Evolutionary conservation across 1,284 basidiomycete species (phyloP), one percentile per base, ranked within the genome.

Genomic region (Golubevia sp.): DNA sequence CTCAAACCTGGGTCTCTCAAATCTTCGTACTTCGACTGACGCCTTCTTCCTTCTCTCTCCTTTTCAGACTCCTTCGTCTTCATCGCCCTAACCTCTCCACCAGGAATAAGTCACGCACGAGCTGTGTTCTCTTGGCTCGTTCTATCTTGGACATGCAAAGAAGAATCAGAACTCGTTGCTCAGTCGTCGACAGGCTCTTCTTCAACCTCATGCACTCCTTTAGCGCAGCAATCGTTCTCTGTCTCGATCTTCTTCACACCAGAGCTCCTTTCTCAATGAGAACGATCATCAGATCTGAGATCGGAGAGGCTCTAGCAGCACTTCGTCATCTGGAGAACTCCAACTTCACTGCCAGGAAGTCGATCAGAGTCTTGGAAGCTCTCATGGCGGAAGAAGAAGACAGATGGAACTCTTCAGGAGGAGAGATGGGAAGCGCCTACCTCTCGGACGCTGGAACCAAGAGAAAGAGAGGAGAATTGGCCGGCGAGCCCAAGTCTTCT

Each of bases 111-210:
- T 72, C 70, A 34, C 66, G 77, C 15, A 66, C 62, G 56, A 74
- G 71, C 54, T 79, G 77, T 56, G 79, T 82, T 21, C 58, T 77
- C 27, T 61, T 79, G 25, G 79, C 79, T 1, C 70, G 79, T 30
- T 66, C 61, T 13, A 76, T 79, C 55, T 64, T 82, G 25, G 74
- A 77, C 63, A 74, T 79, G 72, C 77, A 80, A 49, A 71, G 72
- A 63, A 70, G 71, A 61, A 68, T 82, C 34, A 67, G 79, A 30
- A 59, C 63, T 20, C 65, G 70, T 6, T 77, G 71, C 55, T 73
- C 71, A 18, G 70, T 82, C 34, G 68, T 74, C 49, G 74, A 79
- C 49, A 67, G 71, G n/a, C 71, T 82, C 25, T 73, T 70, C 64
- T 54, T 71, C 56, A 78, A 76, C 55, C 64, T 79, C 25, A 69